Evolutionary conservation across 2,329 filamentous ascomycete species (phyloP), one percentile per base, ranked within the genome.

Genomic region (Passalora sequoiae): DNA sequence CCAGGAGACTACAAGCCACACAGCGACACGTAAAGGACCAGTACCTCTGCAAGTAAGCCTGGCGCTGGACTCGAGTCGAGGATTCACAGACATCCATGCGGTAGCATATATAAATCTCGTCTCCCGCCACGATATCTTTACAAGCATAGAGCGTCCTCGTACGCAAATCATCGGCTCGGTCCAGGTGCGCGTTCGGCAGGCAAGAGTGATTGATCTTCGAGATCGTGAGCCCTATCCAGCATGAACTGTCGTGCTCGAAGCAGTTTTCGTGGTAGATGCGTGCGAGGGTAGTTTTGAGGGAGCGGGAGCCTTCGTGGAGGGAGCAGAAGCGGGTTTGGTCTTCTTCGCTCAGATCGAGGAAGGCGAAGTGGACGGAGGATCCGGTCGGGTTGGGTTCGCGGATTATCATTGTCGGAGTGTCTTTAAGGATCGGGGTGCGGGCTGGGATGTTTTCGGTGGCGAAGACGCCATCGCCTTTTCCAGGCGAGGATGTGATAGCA

Each of bases 121-220:
- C 21, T 10, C 35, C 35, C 19, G 24, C n/a, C 19, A 9, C 19
- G 13, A 25, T 38, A n/a, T n/a, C 9, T 13, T 25, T 17, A 15
- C 4, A 15, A 15, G 35, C 17, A 9, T 21, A 4, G 3, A 36
- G 13, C 13, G 10, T 20, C 17, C 19, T 19, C 4, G 12, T 19
- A 19, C 22, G 7, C 3, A n/a, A 21, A 20, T 17, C 33, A 9
- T 21, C 13, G 13, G 6, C 9, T 4, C 19, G 20, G n/a, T 24
- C n/a, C 8, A 38, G n/a, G 9, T 12, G 6, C 10, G 29, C 39
- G 30, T 42, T 35, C 1, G 21, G 39, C 3, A 4, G 3, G 16
- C 39, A 42, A 13, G 39, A 42, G 27, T 42, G 30, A 16, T 36
- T 42, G 30, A 42, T 42, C 13, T 29, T 17, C 4, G 29, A 42